Base-by-base conservation (phyloP, 352 stramenopile species). In the Pythium sp. region DNA sequence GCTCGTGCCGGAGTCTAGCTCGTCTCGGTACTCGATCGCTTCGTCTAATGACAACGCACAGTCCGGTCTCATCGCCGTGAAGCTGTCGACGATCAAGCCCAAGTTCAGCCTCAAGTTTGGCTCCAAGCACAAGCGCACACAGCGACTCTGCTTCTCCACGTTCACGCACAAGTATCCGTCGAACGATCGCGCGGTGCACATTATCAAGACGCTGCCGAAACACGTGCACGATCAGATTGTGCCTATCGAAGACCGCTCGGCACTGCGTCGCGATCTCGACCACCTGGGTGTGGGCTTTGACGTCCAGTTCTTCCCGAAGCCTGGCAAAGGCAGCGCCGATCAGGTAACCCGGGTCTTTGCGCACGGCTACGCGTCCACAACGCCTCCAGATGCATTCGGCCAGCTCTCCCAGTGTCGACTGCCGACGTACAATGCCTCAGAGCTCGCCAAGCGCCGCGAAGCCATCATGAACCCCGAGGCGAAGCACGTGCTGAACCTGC, bases 181-280 rank as follows among this genome's bases (percentile, higher is more conserved):
- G n/a, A 68, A 84, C 14, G 68, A 82, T 41, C 82, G 77, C 7
- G 82, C 82, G 9, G 70, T 82, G 24, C 82, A 90, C 78, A 66
- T 90, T 24, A 86, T 87, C 70, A 88, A 88, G 73, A 88, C 80
- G 18, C 62, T 90, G 24, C 82, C 80, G 0, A 87, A 88, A 64
- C 43, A 77, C 14, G 59, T 76, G 15, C 82, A 82, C 32, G 76
- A 83, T 28, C 63, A 72, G 38, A 65, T 87, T 11, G 70, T 86
- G 0, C 53, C 72, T 0, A 69, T 65, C 28, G 41, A 72, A 2
- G 76, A 90, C 58, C 75, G 79, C 20, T 75, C 76, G 24, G 69
- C 79, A 24, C 58, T 89, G 28, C 74, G 76, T 0, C 72, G 74
- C 24, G 72, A 80, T 20, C 60, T 88, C 22, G 73, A 88, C 55